Evolutionary conservation across 75 land plant genomes (phyloP).

Genomic region (Cupressus sempervirens): DNA sequence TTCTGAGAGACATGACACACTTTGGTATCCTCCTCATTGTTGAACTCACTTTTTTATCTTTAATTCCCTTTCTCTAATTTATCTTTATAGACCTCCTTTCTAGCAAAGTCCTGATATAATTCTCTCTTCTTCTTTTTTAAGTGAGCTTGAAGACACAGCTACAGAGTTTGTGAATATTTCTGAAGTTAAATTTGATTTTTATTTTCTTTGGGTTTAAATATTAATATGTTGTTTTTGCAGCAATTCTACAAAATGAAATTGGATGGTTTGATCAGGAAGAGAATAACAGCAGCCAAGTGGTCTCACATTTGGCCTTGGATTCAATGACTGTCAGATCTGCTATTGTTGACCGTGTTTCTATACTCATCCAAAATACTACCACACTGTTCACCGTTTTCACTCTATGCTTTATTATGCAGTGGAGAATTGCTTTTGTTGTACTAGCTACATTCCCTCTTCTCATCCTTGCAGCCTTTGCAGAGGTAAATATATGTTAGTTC

Average conservation of each 20-base stretch:
- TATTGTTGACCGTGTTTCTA: slow-evolving; percentile 26
- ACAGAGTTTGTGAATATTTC: background rate
- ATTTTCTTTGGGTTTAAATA: background rate
- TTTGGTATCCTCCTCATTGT: background rate
- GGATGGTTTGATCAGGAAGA: slow-evolving; percentile 44
- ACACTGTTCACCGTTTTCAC: slow-evolving; percentile 22
- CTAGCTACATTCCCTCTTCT: slow-evolving; percentile 31
- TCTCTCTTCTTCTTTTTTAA: background rate
- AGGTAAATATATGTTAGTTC: slow-evolving; percentile 19
- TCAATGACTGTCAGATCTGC: slow-evolving; percentile 28
- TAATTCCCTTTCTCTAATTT: background rate
- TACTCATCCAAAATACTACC: slow-evolving; percentile 24
- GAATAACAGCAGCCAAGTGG: slow-evolving; percentile 28
- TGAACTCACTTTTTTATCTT: background rate
- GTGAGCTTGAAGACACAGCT: background rate
- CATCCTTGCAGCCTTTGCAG: slow-evolving; percentile 28
- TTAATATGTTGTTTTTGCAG: slow-evolving; percentile 9
- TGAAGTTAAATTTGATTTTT: background rate
- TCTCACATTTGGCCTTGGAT: slow-evolving; percentile 27
- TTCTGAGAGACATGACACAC: background rate
- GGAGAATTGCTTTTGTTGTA: slow-evolving; percentile 30
- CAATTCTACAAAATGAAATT: slow-evolving; percentile 26
- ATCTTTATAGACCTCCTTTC: background rate
- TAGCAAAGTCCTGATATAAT: background rate
- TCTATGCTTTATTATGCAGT: slow-evolving; percentile 21